These are phyloP conservation scores for Adansonia gregorii DNA, from an alignment of 441 rosid species.

Conservation along the genomic window DNA sequence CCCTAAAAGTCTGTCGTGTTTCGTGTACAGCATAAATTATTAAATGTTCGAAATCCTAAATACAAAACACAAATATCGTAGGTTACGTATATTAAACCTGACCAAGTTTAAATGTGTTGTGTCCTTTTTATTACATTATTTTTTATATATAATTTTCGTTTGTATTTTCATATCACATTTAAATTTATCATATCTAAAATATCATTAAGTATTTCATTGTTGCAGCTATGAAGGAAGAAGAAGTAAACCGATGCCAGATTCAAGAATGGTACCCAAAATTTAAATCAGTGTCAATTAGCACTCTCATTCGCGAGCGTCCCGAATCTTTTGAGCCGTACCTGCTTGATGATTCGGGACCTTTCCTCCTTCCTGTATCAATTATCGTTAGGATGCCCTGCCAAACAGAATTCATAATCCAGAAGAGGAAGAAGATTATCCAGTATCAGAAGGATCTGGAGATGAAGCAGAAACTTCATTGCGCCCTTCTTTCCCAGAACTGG, in stretches of 20 bases:
- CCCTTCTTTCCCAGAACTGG: constrained; percentile 67
- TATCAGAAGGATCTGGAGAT: constrained; percentile 67
- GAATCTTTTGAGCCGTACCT: constrained; percentile 72
- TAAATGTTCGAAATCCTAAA: too few species aligned
- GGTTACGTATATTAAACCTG: too few species aligned
- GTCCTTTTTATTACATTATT: constrained; percentile 43
- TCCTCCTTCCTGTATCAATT: constrained; percentile 54
- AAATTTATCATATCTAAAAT: too few species aligned
- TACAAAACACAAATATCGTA: too few species aligned
- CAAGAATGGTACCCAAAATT: constrained; percentile 86
- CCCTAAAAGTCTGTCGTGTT: too few species aligned
- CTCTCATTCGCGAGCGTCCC: constrained; percentile 66
- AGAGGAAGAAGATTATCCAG: constrained; percentile 68
- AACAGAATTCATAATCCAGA: constrained; percentile 64
- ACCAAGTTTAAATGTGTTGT: too few species aligned
- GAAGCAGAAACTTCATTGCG: constrained; percentile 54
- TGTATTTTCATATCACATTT: too few species aligned
- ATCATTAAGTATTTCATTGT: neutral
- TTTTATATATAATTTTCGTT: too few species aligned
- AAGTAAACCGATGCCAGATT: constrained; percentile 73
- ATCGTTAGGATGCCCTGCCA: constrained; percentile 64
- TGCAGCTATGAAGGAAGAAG: constrained; percentile 61
- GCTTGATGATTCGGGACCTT: constrained; percentile 70
- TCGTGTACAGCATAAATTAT: too few species aligned
- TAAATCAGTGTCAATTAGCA: constrained; percentile 61